Evolutionary conservation across 2,329 filamentous ascomycete species (phyloP), one percentile per base, ranked within the genome.

Genomic region (Diaporthe citrichinensis): DNA sequence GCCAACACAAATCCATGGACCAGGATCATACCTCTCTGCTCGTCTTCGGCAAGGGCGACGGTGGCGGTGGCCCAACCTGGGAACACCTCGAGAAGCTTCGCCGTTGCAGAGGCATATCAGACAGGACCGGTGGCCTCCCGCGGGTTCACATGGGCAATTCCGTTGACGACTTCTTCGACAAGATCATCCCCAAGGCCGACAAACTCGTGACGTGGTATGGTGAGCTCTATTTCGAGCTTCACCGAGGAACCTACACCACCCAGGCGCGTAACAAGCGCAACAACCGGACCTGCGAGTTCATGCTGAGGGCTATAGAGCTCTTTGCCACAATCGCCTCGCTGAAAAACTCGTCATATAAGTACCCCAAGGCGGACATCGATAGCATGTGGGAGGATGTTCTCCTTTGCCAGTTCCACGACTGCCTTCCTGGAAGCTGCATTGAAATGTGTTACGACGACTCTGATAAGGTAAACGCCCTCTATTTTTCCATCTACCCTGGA

Each of bases 401-500:
- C 34, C 90, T 98, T 36, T 98, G 96, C 79, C 97, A 99, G 81
- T 99, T 99, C 88, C 97, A 99, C 79, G 97, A 99, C 82, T 98
- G 97, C 82, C 88, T 99, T 71, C 97, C 97, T 0, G 97, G 97
- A 74, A 98, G 95, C 82, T 94, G 92, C 46, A 98, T 99, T 80
- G 96, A 97, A 84, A 98, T 98, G 95, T 98, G 95, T 84, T 98
- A 98, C 80, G 95, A 98, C 83, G 97, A 99, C 82, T 98, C 96
- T 4, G 94, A 98, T 82, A 90, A 95, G 85, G 90, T 91, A 84
- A 82, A 85, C 2, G 23, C 15, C 15, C n/a, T 36, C 23, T 39
- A 17, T 10, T 3, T 3, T 41, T 14, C 9, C 65, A 7, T n/a
- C 8, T 1, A 1, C 34, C 34, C 23, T 79, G 23, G 31, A 23